These are phyloP conservation scores for Populus hybrid DNA, from an alignment of 441 rosid genomes.

Conservation along the genomic window DNA sequence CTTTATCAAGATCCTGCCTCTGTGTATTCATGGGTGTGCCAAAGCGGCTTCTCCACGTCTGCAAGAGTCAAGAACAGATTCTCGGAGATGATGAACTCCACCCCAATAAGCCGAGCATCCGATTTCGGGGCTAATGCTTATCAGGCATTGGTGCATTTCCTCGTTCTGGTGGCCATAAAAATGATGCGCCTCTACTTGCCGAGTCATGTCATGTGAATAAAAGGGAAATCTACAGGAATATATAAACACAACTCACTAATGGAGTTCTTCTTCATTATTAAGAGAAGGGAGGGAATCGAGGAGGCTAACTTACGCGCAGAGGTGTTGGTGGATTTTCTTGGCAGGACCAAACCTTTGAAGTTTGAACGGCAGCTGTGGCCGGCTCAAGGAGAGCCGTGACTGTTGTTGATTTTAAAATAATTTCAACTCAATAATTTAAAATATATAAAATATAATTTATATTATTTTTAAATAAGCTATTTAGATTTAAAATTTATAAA, in stretches of 20 bases:
- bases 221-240: conserved; percentile 52
- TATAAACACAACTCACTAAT: background rate
- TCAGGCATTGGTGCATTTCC: conserved; percentile 75
- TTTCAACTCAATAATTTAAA: too few relatives aligned
- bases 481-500: too few relatives aligned
- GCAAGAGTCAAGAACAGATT: conserved; percentile 40
- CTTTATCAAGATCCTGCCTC: conserved; percentile 59
- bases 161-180: conserved; percentile 74
- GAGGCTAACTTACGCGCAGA: conserved; percentile 56
- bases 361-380: conserved; percentile 41
- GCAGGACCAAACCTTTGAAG: conserved; percentile 59
- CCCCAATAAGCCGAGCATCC: conserved; percentile 46
- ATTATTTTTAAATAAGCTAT: too few relatives aligned
- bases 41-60: conserved; percentile 63
- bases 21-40: conserved; percentile 68
- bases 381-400: conserved; percentile 51
- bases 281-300: background rate
- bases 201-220: conserved; percentile 62
- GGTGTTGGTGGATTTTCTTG: conserved; percentile 76
- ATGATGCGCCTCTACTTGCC: conserved; percentile 80
- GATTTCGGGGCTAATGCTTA: conserved; percentile 49
- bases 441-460: too few relatives aligned
- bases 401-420: conserved; percentile 16
- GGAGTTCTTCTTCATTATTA: too few relatives aligned
- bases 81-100: background rate